Conservation (phyloP, 148 eudicot genomes). For the Fagopyrum tataricum region DNA sequence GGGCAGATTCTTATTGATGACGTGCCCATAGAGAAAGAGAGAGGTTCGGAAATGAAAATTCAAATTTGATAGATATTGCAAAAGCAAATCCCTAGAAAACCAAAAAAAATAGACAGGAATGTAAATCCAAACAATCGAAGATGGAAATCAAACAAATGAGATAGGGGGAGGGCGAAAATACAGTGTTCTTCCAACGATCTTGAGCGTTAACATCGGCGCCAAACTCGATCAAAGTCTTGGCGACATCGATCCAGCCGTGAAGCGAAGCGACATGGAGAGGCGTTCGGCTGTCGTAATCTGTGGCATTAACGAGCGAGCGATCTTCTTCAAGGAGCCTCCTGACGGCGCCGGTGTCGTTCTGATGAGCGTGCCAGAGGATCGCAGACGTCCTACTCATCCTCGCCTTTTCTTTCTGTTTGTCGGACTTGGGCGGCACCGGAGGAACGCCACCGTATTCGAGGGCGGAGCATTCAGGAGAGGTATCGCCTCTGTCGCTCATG, state of each 20-base stretch:
- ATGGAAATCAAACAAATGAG: neutral
- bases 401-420: conserved; percentile 61
- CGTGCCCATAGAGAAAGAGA: no score
- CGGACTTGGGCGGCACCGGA: conserved; percentile 14
- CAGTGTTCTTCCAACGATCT: conserved; percentile 98
- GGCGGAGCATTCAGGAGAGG: conserved; percentile 29
- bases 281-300: conserved; percentile 83
- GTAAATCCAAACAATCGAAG: neutral
- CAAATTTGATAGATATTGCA: no score
- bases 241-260: conserved; percentile 88
- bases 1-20: no score
- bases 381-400: conserved; percentile 74
- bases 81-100: no score
- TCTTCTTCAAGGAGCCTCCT: conserved; percentile 84
- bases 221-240: conserved; percentile 58
- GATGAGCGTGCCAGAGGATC: conserved; percentile 95
- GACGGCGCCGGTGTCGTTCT: conserved; percentile 69
- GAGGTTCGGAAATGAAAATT: no score
- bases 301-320: conserved; percentile 54
- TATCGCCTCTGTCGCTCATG: conserved; percentile 55
- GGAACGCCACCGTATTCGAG: conserved; percentile 13
- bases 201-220: conserved; percentile 89
- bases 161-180: conserved; percentile 14
- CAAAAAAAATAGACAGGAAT: neutral
- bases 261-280: conserved; percentile 89